Base-by-base conservation (phyloP, 345 rosid species). In the Populus tremula region DNA sequence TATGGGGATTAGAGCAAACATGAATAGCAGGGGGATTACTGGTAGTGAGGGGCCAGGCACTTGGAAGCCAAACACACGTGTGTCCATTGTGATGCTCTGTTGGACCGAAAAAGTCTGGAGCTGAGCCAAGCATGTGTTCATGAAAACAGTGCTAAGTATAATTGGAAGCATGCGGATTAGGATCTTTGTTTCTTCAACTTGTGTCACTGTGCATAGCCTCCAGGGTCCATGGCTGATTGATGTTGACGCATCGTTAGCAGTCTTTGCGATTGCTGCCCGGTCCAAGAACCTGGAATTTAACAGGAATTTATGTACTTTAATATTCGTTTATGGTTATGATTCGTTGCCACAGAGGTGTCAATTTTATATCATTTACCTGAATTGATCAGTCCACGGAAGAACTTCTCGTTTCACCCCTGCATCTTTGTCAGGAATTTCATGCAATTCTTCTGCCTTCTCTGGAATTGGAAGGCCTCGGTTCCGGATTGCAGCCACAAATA, bases 61-160 rank as follows among this genome's bases (percentile, higher is more conserved):
- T 10, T 79, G 79, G 67, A 91, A 87, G 12, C 89, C 85, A 2
- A 81, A 47, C 35, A 91, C 33, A 50, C 29, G 68, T 41, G 87
- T 82, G 84, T 91, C 85, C 92, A 89, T 78, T 20, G 89, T 89
- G 17, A 86, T 86, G 89, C 89, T 85, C 69, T 91, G 92, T 65
- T 86, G 92, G 84, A 87, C 73, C 11, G 88, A 74, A 78, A 91
- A 89, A 17, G 94, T 89, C 36, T 87, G 89, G 67, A 91, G 91
- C 74, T 91, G 92, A 78, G 92, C 94, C 76, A 91, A 78, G 62
- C 92, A 91, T 16, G 91, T 88, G 78, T 89, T 91, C 86, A 91
- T 87, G 84, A 91, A 87, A 70, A 91, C 84, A 16, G 94, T 91
- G 82, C 92, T 87, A 0, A 88, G 75, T 63, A 87, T 72, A 38